Evolutionary conservation across 2,329 filamentous ascomycete species (phyloP), one percentile per base, ranked within the genome.

Genomic region (Mycocentrospora acerina): DNA sequence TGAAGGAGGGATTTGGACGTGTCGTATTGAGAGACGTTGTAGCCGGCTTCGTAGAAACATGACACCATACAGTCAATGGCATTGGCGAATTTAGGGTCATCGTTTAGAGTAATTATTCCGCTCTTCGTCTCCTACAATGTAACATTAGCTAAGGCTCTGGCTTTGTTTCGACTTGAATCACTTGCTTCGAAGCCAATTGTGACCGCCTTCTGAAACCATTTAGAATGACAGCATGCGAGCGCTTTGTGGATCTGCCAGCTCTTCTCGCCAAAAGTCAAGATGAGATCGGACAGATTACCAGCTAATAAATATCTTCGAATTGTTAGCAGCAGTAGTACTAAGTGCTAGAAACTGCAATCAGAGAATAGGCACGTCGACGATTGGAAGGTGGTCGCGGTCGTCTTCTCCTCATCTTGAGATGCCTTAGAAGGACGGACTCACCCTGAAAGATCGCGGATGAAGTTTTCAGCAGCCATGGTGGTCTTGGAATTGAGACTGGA

Each of bases 51-150:
- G 32, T 55, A 55, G 37, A 55, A 48, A 29, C 51, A 55, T 26
- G 45, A 49, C 29, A 57, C 46, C 51, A 57, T 55, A 44, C 53
- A 57, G 29, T 51, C 48, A 29, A 57, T 40, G 9, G 51, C 46
- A 48, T 53, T 22, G 31, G 40, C 36, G 19, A 44, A 53, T 31
- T 48, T 42, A 30, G 42, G 33, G 26, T 51, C 42, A 41, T 57
- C 46, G 3, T 53, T 26, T 19, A 55, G 33, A 19, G 36, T 48
- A 19, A 57, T 42, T 13, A 35, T 40, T 44, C 44, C 41, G 29
- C 40, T 54, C 10, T 39, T 11, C 17, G 42, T 28, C 35, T 56
- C 50, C 50, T 56, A 13, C 24, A n/a, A n/a, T n/a, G 18, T 17
- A 34, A 30, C 13, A 31, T 13, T 24, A n/a, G n/a, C n/a, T 30